Evolutionary conservation across 192 early-diverging fungal genomes (phyloP), one percentile per base, ranked within the genome.

Genomic region (Oehlia diaphana): DNA sequence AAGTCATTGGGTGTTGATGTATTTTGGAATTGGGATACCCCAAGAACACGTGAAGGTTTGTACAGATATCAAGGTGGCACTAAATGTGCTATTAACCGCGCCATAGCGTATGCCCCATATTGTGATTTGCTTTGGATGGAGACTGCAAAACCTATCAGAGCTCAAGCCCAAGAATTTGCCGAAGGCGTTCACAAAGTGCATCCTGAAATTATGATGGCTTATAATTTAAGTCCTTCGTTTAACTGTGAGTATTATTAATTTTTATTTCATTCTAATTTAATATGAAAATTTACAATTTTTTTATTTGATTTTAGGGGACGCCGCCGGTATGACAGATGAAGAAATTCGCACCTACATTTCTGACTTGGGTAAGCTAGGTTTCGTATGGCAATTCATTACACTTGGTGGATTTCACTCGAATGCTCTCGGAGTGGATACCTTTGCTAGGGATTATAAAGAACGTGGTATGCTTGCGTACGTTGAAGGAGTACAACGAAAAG

Each of bases 301-400:
- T 72, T 44, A 49, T 76, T 62, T 67, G 9, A 10, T 47, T 16
- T 6, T 50, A 33, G 79, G 77, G 78, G 82, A 86, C 76, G 95
- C 96, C 14, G 96, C 97, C 26, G 96, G 96, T 62, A 92, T 97
- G 92, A 91, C 85, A 47, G 97, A 99, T 84, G 86, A 91, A 49
- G 92, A 97, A 83, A 97, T 99, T 89, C 86, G 91, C 61, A 84
- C 83, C 76, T 99, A 94, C 83, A 92, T 97, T 68, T 83, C 84
- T 23, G 91, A 95, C 74, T 88, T 99, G 33, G 96, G 94, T 76
- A 90, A 89, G 83, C 89, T 97, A 10, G 96, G 97, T n/a, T 98
- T 98, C 87, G 90, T 89, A 49, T 99, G 96, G 96, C 96, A 99
- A 86, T 99, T 99, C 84, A 98, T 97, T 81, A 99, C 97, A 21